These are phyloP conservation scores for Musa beccarii DNA, from an alignment of 176 grass and related monocot species.

Conservation along the genomic window DNA sequence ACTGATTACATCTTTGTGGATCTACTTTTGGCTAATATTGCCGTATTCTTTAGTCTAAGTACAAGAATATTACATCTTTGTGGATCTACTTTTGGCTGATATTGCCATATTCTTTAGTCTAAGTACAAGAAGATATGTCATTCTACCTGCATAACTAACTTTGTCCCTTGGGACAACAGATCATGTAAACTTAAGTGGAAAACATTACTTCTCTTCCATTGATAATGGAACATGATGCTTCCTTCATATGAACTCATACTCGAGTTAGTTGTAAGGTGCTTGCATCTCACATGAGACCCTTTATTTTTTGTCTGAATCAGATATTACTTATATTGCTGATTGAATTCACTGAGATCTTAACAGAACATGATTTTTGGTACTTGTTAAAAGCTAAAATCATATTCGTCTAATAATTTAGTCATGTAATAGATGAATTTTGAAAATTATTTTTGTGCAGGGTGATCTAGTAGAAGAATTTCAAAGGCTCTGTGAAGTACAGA, in stretches of 20 bases:
- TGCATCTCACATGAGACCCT: neutral
- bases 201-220: neutral
- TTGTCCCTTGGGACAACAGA: too few species aligned
- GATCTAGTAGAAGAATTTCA: constrained; percentile 93
- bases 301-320: neutral
- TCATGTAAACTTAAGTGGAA: neutral
- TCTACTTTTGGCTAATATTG: neutral
- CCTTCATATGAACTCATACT: too few species aligned
- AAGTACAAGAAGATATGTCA: too few species aligned
- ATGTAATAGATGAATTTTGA: neutral
- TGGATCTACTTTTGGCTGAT: neutral
- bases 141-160: too few species aligned
- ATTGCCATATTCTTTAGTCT: neutral
- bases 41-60: neutral
- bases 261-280: too few species aligned
- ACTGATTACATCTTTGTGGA: too few species aligned
- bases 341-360: neutral
- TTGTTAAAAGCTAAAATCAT: neutral
- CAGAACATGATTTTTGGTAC: neutral
- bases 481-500: constrained; percentile 86
- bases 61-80: too few species aligned
- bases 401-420: neutral
- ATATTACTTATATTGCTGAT: neutral
- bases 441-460: constrained; percentile 39
- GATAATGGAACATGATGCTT: neutral